Base-by-base conservation (phyloP, 768 basidiomycete genomes). In the Galerina sulciceps region DNA sequence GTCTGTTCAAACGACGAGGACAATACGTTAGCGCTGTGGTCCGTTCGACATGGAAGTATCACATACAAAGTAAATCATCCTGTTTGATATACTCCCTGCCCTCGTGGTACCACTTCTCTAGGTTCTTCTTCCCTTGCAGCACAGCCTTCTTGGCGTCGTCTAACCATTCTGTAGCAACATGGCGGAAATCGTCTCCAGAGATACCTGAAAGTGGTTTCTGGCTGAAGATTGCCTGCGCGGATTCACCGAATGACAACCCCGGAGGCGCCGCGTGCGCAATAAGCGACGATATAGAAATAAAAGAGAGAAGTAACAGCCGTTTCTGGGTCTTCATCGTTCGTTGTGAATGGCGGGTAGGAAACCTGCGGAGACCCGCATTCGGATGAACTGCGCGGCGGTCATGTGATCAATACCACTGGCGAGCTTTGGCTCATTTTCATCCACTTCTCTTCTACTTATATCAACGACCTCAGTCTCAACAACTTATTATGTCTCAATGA, bases 1-100 rank as follows among this genome's bases (percentile, higher is more conserved):
- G 67, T 90, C 90, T 88, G 60, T 36, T 18, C n/a, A 31, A 14
- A 45, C 4, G 42, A 37, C 31, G 40, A 58, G 26, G 8, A 31
- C 26, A 4, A 31, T 5, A 31, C 8, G 26, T 34, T 23, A 38
- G 37, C n/a, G 38, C 18, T 17, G 15, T 31, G 11, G n/a, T 18
- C 38, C 36, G 10, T 15, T 9, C 40, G 22, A 22, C 6, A 53
- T 18, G n/a, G 14, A 48, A 17, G n/a, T 50, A 20, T 10, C 8
- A 79, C 89, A 73, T 65, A 93, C 92, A 93, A 42, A 83, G 74
- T 34, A 93, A 65, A n/a, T 82, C 86, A 49, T 90, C 81, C 75
- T 91, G 83, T 69, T 86, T 83, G 55, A 91, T 79, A 65, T 83
- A 91, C 64, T 88, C 77, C 69, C 78, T 83, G 17, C 88, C 89